Evolutionary conservation across 75 land plant species (phyloP).

Genomic region (Sequoia sempervirens): DNA sequence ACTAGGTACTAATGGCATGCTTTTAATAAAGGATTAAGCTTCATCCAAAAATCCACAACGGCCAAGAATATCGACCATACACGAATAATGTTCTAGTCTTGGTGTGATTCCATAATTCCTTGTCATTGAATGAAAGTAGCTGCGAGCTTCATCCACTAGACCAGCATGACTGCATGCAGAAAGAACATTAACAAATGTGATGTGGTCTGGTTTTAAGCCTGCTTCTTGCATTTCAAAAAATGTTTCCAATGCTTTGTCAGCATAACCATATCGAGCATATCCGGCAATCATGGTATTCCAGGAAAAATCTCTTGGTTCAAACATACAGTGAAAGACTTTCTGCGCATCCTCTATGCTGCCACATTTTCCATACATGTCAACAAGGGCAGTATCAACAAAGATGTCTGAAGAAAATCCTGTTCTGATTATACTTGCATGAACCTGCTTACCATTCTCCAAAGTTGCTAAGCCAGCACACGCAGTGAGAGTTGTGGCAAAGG

Average conservation of each 20-base stretch:
- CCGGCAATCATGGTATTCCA: constrained; percentile 5
- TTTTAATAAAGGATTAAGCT: neutral
- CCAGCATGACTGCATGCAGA: neutral
- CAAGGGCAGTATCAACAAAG: constrained; percentile 19
- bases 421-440: constrained; percentile 33
- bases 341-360: constrained; percentile 1
- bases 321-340: neutral
- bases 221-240: constrained; percentile 1
- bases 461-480: constrained; percentile 44
- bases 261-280: neutral
- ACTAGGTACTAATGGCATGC: neutral
- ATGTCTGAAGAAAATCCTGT: constrained; percentile 17
- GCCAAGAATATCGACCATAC: too few species aligned
- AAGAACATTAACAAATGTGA: neutral
- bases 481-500: constrained; percentile 47
- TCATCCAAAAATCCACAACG: neutral
- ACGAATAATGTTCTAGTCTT: neutral
- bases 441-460: constrained; percentile 39
- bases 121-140: neutral
- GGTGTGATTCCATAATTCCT: neutral
- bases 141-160: neutral
- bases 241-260: neutral
- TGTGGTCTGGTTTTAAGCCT: constrained; percentile 2
- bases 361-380: constrained; percentile 10
- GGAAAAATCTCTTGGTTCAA: neutral